These are phyloP conservation scores for Aphanocladium album DNA, from an alignment of 2,329 filamentous ascomycete genomes.

Conservation along the genomic window DNA sequence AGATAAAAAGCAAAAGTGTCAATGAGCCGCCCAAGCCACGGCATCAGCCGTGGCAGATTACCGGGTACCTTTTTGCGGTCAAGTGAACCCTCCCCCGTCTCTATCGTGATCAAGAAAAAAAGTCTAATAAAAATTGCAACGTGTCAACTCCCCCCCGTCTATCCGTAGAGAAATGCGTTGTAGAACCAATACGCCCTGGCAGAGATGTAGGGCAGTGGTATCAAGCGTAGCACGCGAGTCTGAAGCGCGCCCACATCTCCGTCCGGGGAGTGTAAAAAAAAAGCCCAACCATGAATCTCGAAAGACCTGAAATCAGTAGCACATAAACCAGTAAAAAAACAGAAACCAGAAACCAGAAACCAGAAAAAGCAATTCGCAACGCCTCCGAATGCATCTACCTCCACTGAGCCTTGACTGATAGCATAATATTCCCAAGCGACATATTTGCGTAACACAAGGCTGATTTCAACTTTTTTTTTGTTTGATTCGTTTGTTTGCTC, in stretches of 20 bases:
- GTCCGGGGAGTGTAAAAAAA: conserved; percentile 17
- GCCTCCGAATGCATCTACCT: conserved; percentile 35
- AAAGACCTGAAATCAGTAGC: conserved; percentile 19
- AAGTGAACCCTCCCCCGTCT: conserved; percentile 15
- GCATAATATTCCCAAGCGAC: conserved; percentile 2
- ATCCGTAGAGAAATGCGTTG: conserved; percentile 19
- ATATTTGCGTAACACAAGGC: background rate
- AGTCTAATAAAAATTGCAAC: conserved; percentile 23
- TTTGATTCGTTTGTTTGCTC: conserved; percentile 2
- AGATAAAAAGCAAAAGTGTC: conserved; percentile 9
- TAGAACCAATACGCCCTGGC: conserved; percentile 12
- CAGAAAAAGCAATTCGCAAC: conserved; percentile 26
- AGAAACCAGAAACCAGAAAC: conserved; percentile 19
- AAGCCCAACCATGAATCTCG: conserved; percentile 13
- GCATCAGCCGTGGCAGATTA: conserved; percentile 3
- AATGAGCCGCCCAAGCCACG: conserved; percentile 8
- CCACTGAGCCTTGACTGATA: conserved; percentile 20
- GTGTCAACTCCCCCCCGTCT: conserved; percentile 25
- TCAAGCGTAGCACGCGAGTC: conserved; percentile 8
- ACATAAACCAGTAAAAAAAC: conserved; percentile 21
- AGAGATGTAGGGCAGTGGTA: background rate
- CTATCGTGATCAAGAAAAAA: conserved; percentile 21
- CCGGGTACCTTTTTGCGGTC: conserved; percentile 11
- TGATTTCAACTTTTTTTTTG: background rate
- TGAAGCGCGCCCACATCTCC: conserved; percentile 14